A percentile compares a stretch with the other conserved stretches of the same genome.
These are phyloP conservation scores for Gonapodya sp. DNA, from an alignment of 192 early-diverging fungal species.

Conservation along the genomic window DNA sequence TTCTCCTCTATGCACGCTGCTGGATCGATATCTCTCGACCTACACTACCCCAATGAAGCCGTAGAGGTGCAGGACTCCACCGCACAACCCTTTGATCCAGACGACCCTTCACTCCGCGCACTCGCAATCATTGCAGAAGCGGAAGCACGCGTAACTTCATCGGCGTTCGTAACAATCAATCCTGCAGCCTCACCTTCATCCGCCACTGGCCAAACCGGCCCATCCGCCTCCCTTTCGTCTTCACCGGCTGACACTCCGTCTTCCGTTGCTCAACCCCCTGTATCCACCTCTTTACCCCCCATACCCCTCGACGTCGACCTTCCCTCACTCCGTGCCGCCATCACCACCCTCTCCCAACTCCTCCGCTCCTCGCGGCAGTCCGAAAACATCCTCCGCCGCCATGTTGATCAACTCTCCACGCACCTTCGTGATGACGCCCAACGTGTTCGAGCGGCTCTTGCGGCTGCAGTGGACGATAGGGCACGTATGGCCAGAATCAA, in stretches of 20 bases:
- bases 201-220: not conserved
- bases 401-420: not conserved
- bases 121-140: not conserved
- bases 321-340: not conserved
- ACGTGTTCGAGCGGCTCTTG: not conserved
- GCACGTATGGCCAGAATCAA: not conserved
- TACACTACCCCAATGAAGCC: not conserved
- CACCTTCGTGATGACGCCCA: not conserved
- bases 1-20: not conserved
- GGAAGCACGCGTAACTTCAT: not conserved
- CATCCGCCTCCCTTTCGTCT: not conserved
- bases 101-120: not conserved
- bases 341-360: not conserved
- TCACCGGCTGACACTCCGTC: not conserved
- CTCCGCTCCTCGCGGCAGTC: not conserved
- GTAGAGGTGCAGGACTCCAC: not conserved
- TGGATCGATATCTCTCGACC: not conserved
- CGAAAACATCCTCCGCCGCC: not conserved
- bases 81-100: not conserved
- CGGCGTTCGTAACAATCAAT: not conserved
- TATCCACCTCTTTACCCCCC: too few species aligned
- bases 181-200: not conserved
- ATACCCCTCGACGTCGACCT: too few species aligned
- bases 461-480: not conserved
- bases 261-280: not conserved